Evolutionary conservation across 495 filamentous ascomycete genomes (phyloP).

Genomic region (Daldinia loculata): DNA sequence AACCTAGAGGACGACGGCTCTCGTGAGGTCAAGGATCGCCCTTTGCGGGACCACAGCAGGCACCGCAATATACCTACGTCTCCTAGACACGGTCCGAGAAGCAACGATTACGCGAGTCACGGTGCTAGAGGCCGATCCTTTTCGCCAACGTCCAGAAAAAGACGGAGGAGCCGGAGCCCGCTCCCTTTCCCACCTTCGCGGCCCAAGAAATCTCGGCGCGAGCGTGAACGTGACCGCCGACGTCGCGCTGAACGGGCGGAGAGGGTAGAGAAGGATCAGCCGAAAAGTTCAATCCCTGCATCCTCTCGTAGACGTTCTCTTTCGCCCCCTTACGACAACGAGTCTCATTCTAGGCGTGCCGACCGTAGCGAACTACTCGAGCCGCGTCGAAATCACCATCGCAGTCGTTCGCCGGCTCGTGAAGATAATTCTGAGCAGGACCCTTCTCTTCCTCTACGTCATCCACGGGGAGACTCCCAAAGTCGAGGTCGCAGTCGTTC

Average conservation of each 20-base stretch:
- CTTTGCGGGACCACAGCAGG: constrained; percentile 29
- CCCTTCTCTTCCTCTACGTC: constrained; percentile 13
- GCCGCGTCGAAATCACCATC: constrained; percentile 33
- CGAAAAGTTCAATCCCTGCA: constrained; percentile 28
- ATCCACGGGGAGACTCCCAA: constrained; percentile 36
- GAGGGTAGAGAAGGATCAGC: constrained; percentile 35
- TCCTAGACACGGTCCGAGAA: constrained; percentile 37
- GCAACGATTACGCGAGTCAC: constrained; percentile 33
- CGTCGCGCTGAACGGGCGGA: constrained; percentile 42
- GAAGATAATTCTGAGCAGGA: constrained; percentile 36
- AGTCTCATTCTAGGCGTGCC: constrained; percentile 30
- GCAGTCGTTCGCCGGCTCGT: constrained; percentile 46
- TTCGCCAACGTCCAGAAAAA: constrained; percentile 45
- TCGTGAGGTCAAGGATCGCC: constrained; percentile 38
- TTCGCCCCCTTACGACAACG: constrained; percentile 40
- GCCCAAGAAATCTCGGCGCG: constrained; percentile 44
- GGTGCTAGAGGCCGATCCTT: constrained; percentile 42
- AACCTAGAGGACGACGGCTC: constrained; percentile 20
- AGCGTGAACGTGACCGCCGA: constrained; percentile 44
- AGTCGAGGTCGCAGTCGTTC: constrained; percentile 42
- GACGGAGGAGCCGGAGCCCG: constrained; percentile 43
- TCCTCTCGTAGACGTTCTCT: constrained; percentile 39
- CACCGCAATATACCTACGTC: constrained; percentile 40
- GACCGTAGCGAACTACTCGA: constrained; percentile 37
- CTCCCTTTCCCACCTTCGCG: constrained; percentile 40